phyloP scores from a whole-genome alignment of 768 basidiomycete genomes.

The Termitomyces sp. region DNA sequence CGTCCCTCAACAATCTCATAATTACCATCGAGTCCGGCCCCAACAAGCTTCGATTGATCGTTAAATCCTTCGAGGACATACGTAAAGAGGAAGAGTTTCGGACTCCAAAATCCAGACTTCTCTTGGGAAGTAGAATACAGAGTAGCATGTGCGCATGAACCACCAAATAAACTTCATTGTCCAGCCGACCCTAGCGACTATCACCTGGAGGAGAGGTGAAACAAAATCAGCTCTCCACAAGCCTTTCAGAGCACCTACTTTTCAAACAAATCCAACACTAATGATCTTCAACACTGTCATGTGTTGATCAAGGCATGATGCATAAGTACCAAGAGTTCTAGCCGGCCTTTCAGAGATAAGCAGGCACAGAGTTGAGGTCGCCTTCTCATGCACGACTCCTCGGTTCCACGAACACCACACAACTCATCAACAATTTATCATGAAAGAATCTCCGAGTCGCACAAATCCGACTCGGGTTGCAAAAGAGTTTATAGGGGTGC shows the following conservation, averaged over 20 bases:
- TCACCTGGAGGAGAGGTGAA: not conserved
- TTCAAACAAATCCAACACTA: not conserved
- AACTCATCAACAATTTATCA: not conserved
- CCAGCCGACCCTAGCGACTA: not conserved
- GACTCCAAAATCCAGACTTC: not conserved
- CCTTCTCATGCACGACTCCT: not conserved
- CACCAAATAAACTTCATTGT: not conserved
- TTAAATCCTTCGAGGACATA: not conserved
- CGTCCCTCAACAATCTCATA: not conserved
- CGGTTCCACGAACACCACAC: not conserved
- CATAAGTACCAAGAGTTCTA: not conserved
- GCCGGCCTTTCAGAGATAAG: not conserved
- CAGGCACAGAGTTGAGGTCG: not conserved
- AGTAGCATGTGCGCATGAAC: not conserved
- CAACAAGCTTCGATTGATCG: not conserved
- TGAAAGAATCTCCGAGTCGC: not conserved
- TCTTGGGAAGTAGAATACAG: not conserved
- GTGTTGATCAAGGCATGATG: not conserved
- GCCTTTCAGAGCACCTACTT: not conserved
- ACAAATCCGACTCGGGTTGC: constrained; percentile 13
- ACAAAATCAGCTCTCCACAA: not conserved
- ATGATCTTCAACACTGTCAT: not conserved
- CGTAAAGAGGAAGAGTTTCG: not conserved
- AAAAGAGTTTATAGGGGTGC: too few relatives aligned
- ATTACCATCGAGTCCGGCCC: not conserved